A percentile compares a stretch with the other conserved stretches of the same genome.
These are phyloP conservation scores for Sutorius australiensis DNA, from an alignment of 768 basidiomycete species.

Conservation along the genomic window DNA sequence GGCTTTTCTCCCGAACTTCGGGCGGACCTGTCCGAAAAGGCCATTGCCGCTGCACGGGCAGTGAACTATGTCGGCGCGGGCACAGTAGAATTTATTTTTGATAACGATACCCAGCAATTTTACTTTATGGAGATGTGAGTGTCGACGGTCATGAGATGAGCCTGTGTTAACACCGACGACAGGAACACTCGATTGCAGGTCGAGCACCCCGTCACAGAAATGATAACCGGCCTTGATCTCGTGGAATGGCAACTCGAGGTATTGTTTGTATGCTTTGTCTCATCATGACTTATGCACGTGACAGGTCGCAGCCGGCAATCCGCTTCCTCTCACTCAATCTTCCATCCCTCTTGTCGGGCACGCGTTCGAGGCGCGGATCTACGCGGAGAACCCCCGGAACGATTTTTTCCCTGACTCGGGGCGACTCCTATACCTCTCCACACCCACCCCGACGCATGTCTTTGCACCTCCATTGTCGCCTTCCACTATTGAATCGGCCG, in stretches of 20 bases:
- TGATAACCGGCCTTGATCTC: slow-evolving; percentile 90
- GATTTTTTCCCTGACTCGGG: slow-evolving; percentile 93
- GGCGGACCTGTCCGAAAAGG: slow-evolving; percentile 78
- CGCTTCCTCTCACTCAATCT: slow-evolving; percentile 71
- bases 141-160: background rate
- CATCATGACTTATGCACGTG: background rate
- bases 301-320: slow-evolving; percentile 85
- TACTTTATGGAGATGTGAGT: slow-evolving; percentile 95
- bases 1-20: slow-evolving; percentile 77
- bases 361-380: slow-evolving; percentile 92
- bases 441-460: slow-evolving; percentile 66
- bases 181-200: slow-evolving; percentile 87
- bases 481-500: slow-evolving; percentile 23
- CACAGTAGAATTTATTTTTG: slow-evolving; percentile 96
- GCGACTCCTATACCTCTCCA: slow-evolving; percentile 71
- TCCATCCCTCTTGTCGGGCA: slow-evolving; percentile 86
- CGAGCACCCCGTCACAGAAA: slow-evolving; percentile 92
- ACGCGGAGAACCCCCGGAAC: slow-evolving; percentile 92
- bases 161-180: background rate
- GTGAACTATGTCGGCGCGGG: slow-evolving; percentile 91
- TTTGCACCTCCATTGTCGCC: slow-evolving; percentile 51
- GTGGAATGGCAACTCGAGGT: slow-evolving; percentile 95
- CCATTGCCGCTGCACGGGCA: slow-evolving; percentile 88
- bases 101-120: slow-evolving; percentile 82
- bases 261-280: background rate